These are phyloP conservation scores for Blastobotrys raffinosifermentans DNA, from an alignment of 1,139 yeast species.

Conservation along the genomic window DNA sequence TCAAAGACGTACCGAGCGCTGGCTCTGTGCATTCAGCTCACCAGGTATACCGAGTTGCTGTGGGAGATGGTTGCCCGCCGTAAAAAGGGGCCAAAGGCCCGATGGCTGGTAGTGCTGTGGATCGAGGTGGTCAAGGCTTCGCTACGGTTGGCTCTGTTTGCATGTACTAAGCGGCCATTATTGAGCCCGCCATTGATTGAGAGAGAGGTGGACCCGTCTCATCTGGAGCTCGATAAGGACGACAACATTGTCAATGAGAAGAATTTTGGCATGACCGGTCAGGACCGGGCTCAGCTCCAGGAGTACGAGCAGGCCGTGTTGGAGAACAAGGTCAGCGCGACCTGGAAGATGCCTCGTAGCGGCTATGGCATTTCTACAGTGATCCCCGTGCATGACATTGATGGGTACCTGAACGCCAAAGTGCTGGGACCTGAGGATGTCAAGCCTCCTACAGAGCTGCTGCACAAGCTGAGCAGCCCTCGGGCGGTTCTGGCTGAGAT, in stretches of 20 bases:
- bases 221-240: conserved; percentile 3
- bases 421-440: conserved; percentile 34
- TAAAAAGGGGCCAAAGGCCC: conserved; percentile 24
- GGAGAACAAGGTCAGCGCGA: conserved; percentile 3
- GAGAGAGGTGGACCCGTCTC: conserved; percentile 31
- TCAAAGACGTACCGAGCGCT: conserved; percentile 27
- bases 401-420: conserved; percentile 25
- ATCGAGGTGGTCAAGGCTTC: conserved; percentile 33
- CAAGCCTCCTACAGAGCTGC: conserved; percentile 28
- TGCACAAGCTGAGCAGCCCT: conserved; percentile 24
- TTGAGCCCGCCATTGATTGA: conserved; percentile 33
- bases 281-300: conserved; percentile 4
- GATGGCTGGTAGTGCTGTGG: conserved; percentile 31
- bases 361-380: conserved; percentile 17
- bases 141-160: conserved; percentile 30
- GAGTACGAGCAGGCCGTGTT: conserved; percentile 1
- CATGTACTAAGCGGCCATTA: conserved; percentile 28
- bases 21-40: conserved; percentile 30
- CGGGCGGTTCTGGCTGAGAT: conserved; percentile 32
- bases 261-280: conserved; percentile 15
- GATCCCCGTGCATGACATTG: conserved; percentile 5
- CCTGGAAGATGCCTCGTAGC: conserved; percentile 32
- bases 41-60: conserved; percentile 35
- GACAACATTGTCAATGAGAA: conserved; percentile 2
- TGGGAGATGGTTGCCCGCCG: conserved; percentile 35